Percentiles rank a stretch among this genome's conserved stretches.
These are phyloP conservation scores for Podochytrium sp. DNA, from an alignment of 192 early-diverging fungal species.

Conservation along the genomic window DNA sequence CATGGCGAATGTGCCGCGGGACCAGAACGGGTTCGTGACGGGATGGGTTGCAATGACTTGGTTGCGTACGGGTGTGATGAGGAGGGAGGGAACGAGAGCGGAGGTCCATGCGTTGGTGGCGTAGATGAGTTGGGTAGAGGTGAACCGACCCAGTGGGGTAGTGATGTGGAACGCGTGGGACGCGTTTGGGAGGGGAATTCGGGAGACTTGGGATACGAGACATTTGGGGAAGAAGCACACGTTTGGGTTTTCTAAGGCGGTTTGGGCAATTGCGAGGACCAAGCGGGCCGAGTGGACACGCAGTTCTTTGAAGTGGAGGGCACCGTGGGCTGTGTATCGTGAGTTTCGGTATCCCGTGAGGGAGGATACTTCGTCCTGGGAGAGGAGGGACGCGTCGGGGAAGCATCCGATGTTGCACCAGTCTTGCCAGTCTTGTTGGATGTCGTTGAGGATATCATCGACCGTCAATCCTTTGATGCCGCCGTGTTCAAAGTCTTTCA, in stretches of 20 bases:
- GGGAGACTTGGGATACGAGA: neutral
- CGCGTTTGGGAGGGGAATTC: no score
- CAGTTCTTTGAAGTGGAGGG: neutral
- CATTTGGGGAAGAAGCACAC: neutral
- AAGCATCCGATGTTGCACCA: no score
- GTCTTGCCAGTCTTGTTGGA: no score
- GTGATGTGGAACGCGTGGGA: no score
- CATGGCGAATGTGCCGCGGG: neutral
- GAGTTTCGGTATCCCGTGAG: no score
- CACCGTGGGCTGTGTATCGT: no score
- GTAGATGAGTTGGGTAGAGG: no score
- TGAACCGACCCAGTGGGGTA: no score
- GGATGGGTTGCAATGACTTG: constrained; percentile 53
- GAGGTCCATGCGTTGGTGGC: constrained; percentile 54
- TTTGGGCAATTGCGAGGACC: neutral
- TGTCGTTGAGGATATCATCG: no score
- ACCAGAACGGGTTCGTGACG: neutral
- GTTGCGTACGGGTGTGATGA: constrained; percentile 51
- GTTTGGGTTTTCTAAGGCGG: neutral
- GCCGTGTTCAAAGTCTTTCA: neutral
- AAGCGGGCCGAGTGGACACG: constrained; percentile 1
- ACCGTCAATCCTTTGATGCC: neutral
- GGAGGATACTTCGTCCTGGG: no score
- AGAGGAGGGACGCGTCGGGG: no score
- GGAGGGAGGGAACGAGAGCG: constrained; percentile 41